Percentiles rank a stretch among this genome's conserved stretches.
phyloP scores from a whole-genome alignment of 176 grass and related monocot species.

The Triticum timopheevii region DNA sequence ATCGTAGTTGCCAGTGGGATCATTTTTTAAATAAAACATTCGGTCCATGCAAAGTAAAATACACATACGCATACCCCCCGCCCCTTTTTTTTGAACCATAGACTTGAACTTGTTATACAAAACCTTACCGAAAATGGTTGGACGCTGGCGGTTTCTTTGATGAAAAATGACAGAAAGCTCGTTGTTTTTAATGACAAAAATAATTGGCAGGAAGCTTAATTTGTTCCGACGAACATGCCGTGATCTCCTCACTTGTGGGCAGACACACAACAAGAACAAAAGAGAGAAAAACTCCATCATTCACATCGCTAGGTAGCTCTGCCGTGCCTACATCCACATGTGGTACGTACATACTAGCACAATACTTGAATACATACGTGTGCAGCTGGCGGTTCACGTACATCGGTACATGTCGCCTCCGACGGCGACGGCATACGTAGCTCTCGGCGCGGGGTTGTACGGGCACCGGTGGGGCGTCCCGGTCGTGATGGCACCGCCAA shows the following conservation, averaged over 20 bases:
- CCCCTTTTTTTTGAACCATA: too few relatives aligned
- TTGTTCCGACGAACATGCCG: not conserved
- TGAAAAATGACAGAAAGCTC: too few relatives aligned
- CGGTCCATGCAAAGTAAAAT: not conserved
- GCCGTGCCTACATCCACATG: too few relatives aligned
- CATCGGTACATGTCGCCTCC: not conserved
- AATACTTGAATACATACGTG: not conserved
- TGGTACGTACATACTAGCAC: not conserved
- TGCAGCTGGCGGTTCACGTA: not conserved
- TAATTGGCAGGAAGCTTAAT: not conserved
- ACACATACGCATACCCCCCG: not conserved
- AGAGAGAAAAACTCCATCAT: too few relatives aligned
- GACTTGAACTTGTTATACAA: not conserved
- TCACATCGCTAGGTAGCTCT: too few relatives aligned
- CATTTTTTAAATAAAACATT: not conserved
- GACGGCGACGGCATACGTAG: not conserved
- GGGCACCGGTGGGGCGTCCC: slow-evolving; percentile 42
- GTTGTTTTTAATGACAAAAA: too few relatives aligned
- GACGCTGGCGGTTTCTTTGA: too few relatives aligned
- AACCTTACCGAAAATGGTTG: not conserved
- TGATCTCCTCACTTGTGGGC: not conserved
- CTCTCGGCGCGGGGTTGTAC: not conserved
- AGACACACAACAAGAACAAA: not conserved
- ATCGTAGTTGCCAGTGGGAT: too few relatives aligned
- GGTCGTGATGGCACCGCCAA: slow-evolving; percentile 48